Evolutionary conservation across 441 rosid genomes (phyloP).

Genomic region (Gossypium gossypioides): DNA sequence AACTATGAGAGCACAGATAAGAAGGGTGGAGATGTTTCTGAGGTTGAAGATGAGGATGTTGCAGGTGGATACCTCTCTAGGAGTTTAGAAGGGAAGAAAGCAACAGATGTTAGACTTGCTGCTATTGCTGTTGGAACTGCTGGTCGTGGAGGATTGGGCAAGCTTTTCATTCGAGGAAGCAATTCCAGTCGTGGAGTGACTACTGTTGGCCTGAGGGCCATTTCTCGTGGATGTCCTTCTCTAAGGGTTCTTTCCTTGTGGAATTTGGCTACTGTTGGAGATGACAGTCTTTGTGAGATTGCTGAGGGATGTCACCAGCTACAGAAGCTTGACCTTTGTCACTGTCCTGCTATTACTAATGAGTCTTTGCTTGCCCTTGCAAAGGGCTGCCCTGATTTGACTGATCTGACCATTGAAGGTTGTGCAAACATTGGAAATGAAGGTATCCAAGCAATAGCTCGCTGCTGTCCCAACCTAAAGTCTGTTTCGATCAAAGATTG

Average conservation of each 20-base stretch:
- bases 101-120: slow-evolving; percentile 81
- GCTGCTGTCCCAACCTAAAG: slow-evolving; percentile 47
- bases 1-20: slow-evolving; percentile 14
- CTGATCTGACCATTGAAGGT: slow-evolving; percentile 57
- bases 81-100: slow-evolving; percentile 79
- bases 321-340: slow-evolving; percentile 70
- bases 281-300: slow-evolving; percentile 52
- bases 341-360: slow-evolving; percentile 55
- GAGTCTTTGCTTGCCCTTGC: slow-evolving; percentile 68
- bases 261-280: slow-evolving; percentile 49
- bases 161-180: slow-evolving; percentile 55
- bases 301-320: slow-evolving; percentile 57
- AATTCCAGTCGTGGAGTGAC: slow-evolving; percentile 47
- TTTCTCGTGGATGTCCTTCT: slow-evolving; percentile 68
- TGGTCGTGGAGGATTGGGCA: slow-evolving; percentile 67
- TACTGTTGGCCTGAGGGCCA: slow-evolving; percentile 48
- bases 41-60: slow-evolving; percentile 22
- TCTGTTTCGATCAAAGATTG: slow-evolving; percentile 68
- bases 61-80: slow-evolving; percentile 66
- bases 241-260: slow-evolving; percentile 63
- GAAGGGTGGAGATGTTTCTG: slow-evolving; percentile 10
- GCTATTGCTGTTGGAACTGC: slow-evolving; percentile 81
- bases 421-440: slow-evolving; percentile 71
- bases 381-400: slow-evolving; percentile 54
- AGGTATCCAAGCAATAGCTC: slow-evolving; percentile 60